Evolutionary conservation across 257 asterid genomes (phyloP).

Genomic region (Knoxia roxburghii): DNA sequence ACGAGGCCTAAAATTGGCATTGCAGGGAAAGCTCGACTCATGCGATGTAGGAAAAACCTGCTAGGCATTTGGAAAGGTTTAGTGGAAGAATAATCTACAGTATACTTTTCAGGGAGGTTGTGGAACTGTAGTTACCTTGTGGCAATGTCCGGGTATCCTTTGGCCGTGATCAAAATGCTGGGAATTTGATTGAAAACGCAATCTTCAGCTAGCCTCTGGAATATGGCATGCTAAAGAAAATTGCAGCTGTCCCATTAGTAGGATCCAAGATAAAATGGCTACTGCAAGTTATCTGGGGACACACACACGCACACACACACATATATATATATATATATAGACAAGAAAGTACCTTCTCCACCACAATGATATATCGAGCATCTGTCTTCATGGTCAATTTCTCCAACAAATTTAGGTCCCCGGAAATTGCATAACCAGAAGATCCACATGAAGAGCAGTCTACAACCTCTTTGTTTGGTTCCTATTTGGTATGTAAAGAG

Average conservation of each 20-base stretch:
- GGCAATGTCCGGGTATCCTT: slow-evolving; percentile 93
- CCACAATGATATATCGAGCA: slow-evolving; percentile 80
- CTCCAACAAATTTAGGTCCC: slow-evolving; percentile 65
- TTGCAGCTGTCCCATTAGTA: slow-evolving; percentile 17
- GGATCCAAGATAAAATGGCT: slow-evolving; percentile 11
- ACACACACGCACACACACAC: no score
- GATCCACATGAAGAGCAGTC: slow-evolving; percentile 87
- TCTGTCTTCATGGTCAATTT: slow-evolving; percentile 62
- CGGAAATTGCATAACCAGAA: slow-evolving; percentile 83
- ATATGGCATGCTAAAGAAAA: slow-evolving; percentile 74
- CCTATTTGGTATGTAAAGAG: slow-evolving; percentile 40
- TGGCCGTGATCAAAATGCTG: slow-evolving; percentile 82
- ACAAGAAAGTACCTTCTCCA: slow-evolving; percentile 64
- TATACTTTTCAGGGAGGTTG: not conserved
- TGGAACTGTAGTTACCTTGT: slow-evolving; percentile 48
- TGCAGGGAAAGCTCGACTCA: slow-evolving; percentile 60
- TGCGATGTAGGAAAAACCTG: slow-evolving; percentile 78
- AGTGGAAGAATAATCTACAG: not conserved
- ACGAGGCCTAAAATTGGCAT: slow-evolving; percentile 77
- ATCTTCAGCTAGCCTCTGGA: slow-evolving; percentile 95
- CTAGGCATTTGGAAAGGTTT: slow-evolving; percentile 7
- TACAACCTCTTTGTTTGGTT: slow-evolving; percentile 58
- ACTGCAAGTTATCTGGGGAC: not conserved
- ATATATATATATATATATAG: no score
- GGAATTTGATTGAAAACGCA: slow-evolving; percentile 74